Evolutionary conservation across 2,329 filamentous ascomycete genomes (phyloP).

Genomic region (Neofusicoccum ribis): DNA sequence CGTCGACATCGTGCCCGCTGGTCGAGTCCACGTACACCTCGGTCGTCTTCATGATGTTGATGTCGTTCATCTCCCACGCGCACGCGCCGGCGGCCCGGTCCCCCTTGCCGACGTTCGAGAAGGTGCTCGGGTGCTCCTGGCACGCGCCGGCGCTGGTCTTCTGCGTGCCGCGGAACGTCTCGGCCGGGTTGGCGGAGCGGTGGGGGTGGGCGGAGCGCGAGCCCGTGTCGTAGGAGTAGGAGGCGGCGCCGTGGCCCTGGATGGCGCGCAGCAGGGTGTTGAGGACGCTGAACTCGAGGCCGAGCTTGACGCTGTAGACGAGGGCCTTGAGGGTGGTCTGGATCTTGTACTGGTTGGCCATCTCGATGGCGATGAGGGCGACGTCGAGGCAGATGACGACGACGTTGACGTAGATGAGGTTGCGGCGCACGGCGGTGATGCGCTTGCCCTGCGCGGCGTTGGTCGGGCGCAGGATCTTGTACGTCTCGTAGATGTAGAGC

Average conservation of each 20-base stretch:
- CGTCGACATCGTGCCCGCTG: background rate
- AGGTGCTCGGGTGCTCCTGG: background rate
- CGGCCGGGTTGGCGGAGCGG: background rate
- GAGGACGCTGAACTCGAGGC: constrained; percentile 4
- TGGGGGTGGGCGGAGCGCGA: background rate
- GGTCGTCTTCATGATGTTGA: constrained; percentile 8
- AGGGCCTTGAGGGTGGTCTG: constrained; percentile 2
- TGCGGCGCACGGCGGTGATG: constrained; percentile 30
- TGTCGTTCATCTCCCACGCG: background rate
- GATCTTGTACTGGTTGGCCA: constrained; percentile 6
- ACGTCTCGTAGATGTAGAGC: constrained; percentile 7
- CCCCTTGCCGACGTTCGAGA: background rate
- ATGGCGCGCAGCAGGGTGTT: background rate
- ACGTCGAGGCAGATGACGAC: constrained; percentile 41
- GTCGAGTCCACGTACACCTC: background rate
- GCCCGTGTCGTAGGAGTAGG: background rate
- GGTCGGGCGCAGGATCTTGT: background rate
- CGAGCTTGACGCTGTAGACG: constrained; percentile 9
- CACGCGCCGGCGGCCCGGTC: background rate
- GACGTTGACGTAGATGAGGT: constrained; percentile 39
- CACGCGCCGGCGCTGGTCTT: background rate
- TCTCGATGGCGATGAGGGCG: constrained; percentile 29
- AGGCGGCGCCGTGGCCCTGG: too few relatives aligned
- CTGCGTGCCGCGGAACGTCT: background rate
- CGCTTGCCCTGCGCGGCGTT: constrained; percentile 17